These are phyloP conservation scores for Salvia rosmarinus DNA, from an alignment of 257 asterid species.

Conservation along the genomic window DNA sequence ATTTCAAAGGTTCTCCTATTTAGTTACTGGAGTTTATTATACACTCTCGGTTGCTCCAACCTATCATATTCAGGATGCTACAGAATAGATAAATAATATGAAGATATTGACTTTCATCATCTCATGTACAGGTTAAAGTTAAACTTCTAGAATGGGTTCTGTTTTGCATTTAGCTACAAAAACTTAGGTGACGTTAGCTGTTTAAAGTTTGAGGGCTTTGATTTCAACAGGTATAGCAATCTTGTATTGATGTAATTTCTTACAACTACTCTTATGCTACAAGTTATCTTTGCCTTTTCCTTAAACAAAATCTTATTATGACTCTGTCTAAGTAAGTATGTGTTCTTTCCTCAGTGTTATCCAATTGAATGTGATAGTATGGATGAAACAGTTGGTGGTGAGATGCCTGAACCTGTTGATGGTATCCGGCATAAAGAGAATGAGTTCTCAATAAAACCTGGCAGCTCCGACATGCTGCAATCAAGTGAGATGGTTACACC, in stretches of 20 bases:
- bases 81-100: background rate
- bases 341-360: too few relatives aligned
- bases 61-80: slow-evolving; percentile 11
- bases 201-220: slow-evolving; percentile 16
- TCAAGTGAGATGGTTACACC: slow-evolving; percentile 72
- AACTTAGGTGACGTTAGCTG: slow-evolving; percentile 3
- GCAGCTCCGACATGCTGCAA: slow-evolving; percentile 60
- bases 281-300: background rate
- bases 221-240: background rate
- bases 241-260: slow-evolving; percentile 12
- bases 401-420: slow-evolving; percentile 48
- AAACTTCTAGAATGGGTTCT: slow-evolving; percentile 20
- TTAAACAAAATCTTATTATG: background rate
- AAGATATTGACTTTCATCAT: background rate
- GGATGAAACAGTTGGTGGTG: slow-evolving; percentile 54
- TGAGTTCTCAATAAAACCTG: slow-evolving; percentile 54
- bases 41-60: background rate
- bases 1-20: slow-evolving; percentile 3
- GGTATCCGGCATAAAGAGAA: slow-evolving; percentile 54
- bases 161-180: slow-evolving; percentile 27
- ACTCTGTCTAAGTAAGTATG: too few relatives aligned
- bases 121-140: slow-evolving; percentile 16
- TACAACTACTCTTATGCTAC: slow-evolving; percentile 10
- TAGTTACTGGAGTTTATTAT: background rate
- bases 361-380: slow-evolving; percentile 42